A percentile compares a stretch with the other conserved stretches of the same genome.
These are phyloP conservation scores for Exophiala sideris DNA, from an alignment of 2,329 filamentous ascomycete species.

Conservation along the genomic window DNA sequence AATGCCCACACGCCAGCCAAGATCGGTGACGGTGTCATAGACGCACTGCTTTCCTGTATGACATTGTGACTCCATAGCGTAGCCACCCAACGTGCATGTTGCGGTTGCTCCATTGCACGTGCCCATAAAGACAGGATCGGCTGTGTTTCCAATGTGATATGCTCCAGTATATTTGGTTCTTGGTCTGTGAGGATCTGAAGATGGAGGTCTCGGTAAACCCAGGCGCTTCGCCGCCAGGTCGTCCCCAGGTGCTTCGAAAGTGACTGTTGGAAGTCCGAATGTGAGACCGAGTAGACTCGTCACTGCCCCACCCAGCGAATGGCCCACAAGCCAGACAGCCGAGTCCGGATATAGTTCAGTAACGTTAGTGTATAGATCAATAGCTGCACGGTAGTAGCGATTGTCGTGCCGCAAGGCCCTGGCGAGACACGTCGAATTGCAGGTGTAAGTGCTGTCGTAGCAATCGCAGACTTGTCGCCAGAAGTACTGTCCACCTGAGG, in stretches of 20 bases:
- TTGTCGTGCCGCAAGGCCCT: constrained; percentile 75
- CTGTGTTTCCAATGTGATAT: constrained; percentile 92
- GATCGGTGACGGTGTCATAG: constrained; percentile 88
- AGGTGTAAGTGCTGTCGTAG: constrained; percentile 78
- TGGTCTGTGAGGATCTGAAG: constrained; percentile 65
- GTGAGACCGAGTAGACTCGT: constrained; percentile 85
- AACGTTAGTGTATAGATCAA: constrained; percentile 88
- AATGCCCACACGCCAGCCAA: constrained; percentile 87
- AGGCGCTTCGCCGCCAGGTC: constrained; percentile 80
- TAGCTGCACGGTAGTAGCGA: constrained; percentile 83
- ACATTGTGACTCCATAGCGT: constrained; percentile 89
- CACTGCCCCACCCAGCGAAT: constrained; percentile 87
- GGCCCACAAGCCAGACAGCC: constrained; percentile 84
- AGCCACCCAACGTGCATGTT: constrained; percentile 84
- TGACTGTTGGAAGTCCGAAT: constrained; percentile 85
- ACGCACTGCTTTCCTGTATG: constrained; percentile 84
- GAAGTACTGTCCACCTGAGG: constrained; percentile 82
- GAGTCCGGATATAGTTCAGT: constrained; percentile 81
- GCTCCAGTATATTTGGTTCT: constrained; percentile 69
- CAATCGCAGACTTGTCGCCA: constrained; percentile 95
- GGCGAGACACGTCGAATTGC: constrained; percentile 86
- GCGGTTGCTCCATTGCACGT: constrained; percentile 88
- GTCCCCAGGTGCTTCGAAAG: constrained; percentile 90
- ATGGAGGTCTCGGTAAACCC: constrained; percentile 80
- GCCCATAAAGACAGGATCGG: constrained; percentile 91